Percentiles rank a stretch among this genome's conserved stretches.
Conservation (phyloP, 2,329 filamentous ascomycete species). For the Teratosphaeria viscida region DNA sequence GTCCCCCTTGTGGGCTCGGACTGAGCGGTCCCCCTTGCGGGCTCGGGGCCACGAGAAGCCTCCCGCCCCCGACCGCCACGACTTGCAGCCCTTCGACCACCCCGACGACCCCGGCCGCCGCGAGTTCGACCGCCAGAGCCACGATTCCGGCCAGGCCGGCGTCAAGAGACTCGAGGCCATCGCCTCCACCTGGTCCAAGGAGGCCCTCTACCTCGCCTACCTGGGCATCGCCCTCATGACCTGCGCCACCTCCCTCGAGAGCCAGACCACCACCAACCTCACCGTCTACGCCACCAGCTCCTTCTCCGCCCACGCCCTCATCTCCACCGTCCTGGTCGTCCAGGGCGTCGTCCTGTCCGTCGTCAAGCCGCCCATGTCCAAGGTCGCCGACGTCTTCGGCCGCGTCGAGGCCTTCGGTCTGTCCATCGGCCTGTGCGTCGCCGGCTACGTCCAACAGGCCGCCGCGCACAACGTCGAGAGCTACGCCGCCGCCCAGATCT, state of each 20-base stretch:
- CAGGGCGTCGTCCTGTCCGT: constrained; percentile 53
- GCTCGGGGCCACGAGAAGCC: neutral
- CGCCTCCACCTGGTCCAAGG: constrained; percentile 39
- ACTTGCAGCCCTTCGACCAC: constrained; percentile 1
- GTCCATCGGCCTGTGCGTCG: constrained; percentile 43
- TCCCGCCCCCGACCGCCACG: neutral
- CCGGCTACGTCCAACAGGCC: constrained; percentile 50
- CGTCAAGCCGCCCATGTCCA: constrained; percentile 51
- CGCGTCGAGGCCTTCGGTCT: constrained; percentile 49
- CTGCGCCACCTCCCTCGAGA: constrained; percentile 56
- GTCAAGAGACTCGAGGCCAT: constrained; percentile 41
- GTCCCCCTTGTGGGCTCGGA: neutral
- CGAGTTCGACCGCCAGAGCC: constrained; percentile 4
- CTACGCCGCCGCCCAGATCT: constrained; percentile 48
- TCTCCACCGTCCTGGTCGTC: constrained; percentile 54
- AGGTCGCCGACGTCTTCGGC: constrained; percentile 53
- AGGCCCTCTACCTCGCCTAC: constrained; percentile 38
- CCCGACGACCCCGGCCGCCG: neutral
- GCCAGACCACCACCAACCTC: constrained; percentile 51
- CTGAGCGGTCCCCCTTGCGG: neutral
- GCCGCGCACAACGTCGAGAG: constrained; percentile 44
- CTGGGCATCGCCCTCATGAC: constrained; percentile 38
- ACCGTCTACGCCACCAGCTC: constrained; percentile 56
- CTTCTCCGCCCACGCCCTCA: constrained; percentile 53
- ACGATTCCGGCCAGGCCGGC: constrained; percentile 32